A percentile compares a stretch with the other conserved stretches of the same genome.
These are phyloP conservation scores for Suaeda aralocaspica DNA, from an alignment of 148 eudicot species.

Conservation along the genomic window DNA sequence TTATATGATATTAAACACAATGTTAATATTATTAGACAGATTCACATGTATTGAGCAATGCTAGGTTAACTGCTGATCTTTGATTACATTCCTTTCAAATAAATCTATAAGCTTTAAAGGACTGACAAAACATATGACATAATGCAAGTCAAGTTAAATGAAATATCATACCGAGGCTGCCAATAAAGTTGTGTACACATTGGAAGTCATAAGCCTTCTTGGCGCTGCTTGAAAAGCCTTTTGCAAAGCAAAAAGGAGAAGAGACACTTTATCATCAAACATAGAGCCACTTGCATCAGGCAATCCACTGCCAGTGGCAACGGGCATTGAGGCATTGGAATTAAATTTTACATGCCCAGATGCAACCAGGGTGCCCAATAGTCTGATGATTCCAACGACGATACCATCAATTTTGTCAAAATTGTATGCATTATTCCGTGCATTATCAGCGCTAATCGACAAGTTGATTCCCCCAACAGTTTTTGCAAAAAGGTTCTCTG, in stretches of 20 bases:
- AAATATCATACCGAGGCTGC: conserved; percentile 80
- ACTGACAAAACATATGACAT: not conserved
- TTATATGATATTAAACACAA: not conserved
- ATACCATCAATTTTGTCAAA: conserved; percentile 78
- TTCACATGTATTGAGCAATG: not conserved
- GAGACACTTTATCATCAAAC: conserved; percentile 97
- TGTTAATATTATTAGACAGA: not conserved
- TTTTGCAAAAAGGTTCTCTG: conserved; percentile 56
- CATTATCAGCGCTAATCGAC: conserved; percentile 94
- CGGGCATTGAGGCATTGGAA: conserved; percentile 46
- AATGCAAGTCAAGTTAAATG: conserved; percentile 8
- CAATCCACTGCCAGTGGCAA: conserved; percentile 49
- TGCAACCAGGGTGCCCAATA: conserved; percentile 72
- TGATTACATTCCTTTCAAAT: not conserved
- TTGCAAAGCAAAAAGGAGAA: conserved; percentile 84
- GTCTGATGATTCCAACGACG: conserved; percentile 77
- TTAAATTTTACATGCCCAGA: conserved; percentile 73
- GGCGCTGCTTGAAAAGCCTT: conserved; percentile 99
- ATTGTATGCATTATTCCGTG: conserved; percentile 90
- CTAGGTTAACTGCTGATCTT: not conserved
- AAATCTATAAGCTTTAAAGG: not conserved
- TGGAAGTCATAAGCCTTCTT: conserved; percentile 85
- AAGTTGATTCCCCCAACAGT: conserved; percentile 85
- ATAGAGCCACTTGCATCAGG: conserved; percentile 86
- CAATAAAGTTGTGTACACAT: conserved; percentile 71